phyloP scores from a whole-genome alignment of 2,329 filamentous ascomycete species.

The Rhynchosporium secalis region DNA sequence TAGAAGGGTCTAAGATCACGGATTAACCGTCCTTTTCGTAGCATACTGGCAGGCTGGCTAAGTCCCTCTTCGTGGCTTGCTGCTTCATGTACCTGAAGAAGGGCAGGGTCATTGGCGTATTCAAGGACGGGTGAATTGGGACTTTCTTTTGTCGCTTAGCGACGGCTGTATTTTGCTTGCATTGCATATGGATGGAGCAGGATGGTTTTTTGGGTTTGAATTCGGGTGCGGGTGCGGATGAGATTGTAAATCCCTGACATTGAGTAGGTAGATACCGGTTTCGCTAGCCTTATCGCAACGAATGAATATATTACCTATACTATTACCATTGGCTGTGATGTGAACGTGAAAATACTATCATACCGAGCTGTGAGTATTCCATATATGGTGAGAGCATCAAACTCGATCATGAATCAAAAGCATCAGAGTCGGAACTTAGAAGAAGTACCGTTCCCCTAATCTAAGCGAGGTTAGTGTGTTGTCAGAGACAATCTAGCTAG shows the following conservation, averaged over 20 bases:
- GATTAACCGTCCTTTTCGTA: no score
- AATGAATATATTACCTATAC: constrained; percentile 1
- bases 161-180: neutral
- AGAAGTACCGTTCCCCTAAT: neutral
- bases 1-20: neutral
- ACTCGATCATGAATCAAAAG: no score
- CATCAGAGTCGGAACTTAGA: no score
- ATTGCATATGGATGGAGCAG: neutral
- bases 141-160: neutral
- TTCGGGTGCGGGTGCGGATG: neutral
- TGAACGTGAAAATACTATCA: no score
- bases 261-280: neutral
- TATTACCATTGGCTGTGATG: neutral
- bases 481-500: neutral
- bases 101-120: constrained; percentile 1
- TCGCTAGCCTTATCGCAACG: constrained; percentile 2
- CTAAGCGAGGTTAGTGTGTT: neutral
- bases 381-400: no score
- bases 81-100: neutral
- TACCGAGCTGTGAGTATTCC: no score
- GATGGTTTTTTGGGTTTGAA: neutral
- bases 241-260: neutral
- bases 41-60: neutral
- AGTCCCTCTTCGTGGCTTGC: neutral
- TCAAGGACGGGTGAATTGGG: neutral